phyloP scores from a whole-genome alignment of 225 moss, liverwort and hornwort genomes.

The Lunularia cruciata region DNA sequence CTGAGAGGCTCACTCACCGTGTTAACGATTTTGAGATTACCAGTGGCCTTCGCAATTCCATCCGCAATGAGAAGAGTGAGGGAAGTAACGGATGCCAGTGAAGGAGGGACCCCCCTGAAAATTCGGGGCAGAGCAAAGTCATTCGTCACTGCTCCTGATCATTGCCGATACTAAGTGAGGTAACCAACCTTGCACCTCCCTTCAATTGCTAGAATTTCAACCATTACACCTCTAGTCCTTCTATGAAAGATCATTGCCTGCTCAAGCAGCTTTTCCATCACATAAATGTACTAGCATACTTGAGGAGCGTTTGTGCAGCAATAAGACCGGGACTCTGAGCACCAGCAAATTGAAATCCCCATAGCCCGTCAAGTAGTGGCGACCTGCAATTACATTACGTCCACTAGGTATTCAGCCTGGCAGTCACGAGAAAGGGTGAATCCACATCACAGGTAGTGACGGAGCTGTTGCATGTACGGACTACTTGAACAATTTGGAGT shows the following conservation, averaged over 20 bases:
- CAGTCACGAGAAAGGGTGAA: too few relatives aligned
- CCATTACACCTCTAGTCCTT: too few relatives aligned
- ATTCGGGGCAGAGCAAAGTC: slow-evolving; percentile 10
- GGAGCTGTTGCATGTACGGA: too few relatives aligned
- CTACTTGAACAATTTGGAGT: too few relatives aligned
- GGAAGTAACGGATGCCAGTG: slow-evolving; percentile 68
- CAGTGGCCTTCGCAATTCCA: slow-evolving; percentile 61
- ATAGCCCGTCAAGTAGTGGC: slow-evolving; percentile 71
- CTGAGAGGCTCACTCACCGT: slow-evolving; percentile 54
- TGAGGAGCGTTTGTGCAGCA: slow-evolving; percentile 59
- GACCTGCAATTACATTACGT: slow-evolving; percentile 59
- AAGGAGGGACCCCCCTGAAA: slow-evolving; percentile 65
- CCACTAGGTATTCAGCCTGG: too few relatives aligned
- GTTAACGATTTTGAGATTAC: slow-evolving; percentile 65
- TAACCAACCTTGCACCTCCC: too few relatives aligned
- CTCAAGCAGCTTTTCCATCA: too few relatives aligned
- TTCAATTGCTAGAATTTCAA: too few relatives aligned
- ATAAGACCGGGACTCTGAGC: slow-evolving; percentile 65
- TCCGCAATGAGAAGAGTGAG: slow-evolving; percentile 67
- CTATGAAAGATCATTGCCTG: too few relatives aligned
- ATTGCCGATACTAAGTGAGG: too few relatives aligned
- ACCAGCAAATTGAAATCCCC: slow-evolving; percentile 82
- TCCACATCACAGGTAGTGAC: too few relatives aligned
- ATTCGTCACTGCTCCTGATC: background rate
- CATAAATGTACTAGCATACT: too few relatives aligned